Conservation (phyloP, 2,329 filamentous ascomycete genomes). For the Sclerotinia nivalis region DNA sequence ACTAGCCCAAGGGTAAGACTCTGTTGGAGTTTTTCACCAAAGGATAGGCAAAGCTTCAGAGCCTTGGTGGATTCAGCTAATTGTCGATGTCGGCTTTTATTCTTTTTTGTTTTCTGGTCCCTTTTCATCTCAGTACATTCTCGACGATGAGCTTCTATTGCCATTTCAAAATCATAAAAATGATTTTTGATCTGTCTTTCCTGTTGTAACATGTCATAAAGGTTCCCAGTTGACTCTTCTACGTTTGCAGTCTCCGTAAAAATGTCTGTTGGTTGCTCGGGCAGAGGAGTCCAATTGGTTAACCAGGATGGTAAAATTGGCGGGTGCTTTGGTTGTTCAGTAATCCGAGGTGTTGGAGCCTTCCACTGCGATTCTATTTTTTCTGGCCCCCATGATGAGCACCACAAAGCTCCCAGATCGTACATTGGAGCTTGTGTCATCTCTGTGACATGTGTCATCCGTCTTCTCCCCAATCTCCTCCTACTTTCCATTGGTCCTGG, state of each 20-base stretch:
- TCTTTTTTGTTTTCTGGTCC: neutral
- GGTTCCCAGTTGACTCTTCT: neutral
- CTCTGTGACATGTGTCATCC: constrained; percentile 39
- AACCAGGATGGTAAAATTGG: constrained; percentile 33
- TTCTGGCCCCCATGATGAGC: constrained; percentile 33
- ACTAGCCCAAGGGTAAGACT: constrained; percentile 33
- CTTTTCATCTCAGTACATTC: neutral
- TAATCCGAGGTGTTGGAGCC: constrained; percentile 33
- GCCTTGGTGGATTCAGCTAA: neutral
- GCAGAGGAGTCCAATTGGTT: constrained; percentile 25
- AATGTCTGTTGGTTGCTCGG: neutral
- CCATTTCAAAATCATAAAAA: constrained; percentile 26
- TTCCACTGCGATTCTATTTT: constrained; percentile 40
- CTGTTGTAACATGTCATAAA: neutral
- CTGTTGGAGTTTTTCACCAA: constrained; percentile 33
- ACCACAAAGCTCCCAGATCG: constrained; percentile 30
- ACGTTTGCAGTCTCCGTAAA: neutral
- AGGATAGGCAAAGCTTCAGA: constrained; percentile 26
- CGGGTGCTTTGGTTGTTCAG: constrained; percentile 11
- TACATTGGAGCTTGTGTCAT: constrained; percentile 27
- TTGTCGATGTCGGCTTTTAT: neutral
- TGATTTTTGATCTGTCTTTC: constrained; percentile 21
- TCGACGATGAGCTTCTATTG: constrained; percentile 15
- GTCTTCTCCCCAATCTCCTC: constrained; percentile 40
- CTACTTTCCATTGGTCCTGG: constrained; percentile 42